A percentile compares a stretch with the other conserved stretches of the same genome.
Evolutionary conservation across 2,329 filamentous ascomycete genomes (phyloP).

Genomic region (Moelleriella libera): DNA sequence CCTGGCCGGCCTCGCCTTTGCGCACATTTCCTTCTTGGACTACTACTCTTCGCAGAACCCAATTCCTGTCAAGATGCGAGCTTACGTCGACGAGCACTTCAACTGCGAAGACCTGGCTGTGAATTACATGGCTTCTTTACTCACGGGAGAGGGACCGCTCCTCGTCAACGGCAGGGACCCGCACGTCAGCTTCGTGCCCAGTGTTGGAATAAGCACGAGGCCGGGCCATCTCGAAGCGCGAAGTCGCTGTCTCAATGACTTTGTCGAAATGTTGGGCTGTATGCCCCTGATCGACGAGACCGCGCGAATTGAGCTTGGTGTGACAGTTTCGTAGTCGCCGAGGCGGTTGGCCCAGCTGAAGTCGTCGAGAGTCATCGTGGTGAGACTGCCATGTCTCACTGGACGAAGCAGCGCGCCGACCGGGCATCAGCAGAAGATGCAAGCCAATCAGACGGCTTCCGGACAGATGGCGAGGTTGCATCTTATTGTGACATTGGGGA

Average conservation of each 20-base stretch:
- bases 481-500: too few species aligned
- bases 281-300: conserved; percentile 20
- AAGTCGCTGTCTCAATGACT: conserved; percentile 20
- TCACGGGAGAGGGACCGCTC: conserved; percentile 20
- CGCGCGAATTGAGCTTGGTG: conserved; percentile 18
- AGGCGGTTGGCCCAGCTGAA: too few species aligned
- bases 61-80: conserved; percentile 15
- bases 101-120: conserved; percentile 27
- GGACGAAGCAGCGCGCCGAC: too few species aligned
- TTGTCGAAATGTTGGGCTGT: conserved; percentile 17
- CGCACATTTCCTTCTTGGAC: conserved; percentile 22
- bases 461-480: too few species aligned
- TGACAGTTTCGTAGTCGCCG: conserved; percentile 10
- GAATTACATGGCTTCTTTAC: conserved; percentile 19
- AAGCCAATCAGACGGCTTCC: too few species aligned
- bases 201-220: conserved; percentile 18
- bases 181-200: conserved; percentile 18
- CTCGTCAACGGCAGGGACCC: conserved; percentile 17
- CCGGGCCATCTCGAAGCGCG: conserved; percentile 17
- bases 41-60: conserved; percentile 22
- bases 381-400: too few species aligned
- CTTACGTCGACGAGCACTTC: conserved; percentile 21
- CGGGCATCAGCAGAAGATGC: too few species aligned
- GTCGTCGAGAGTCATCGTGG: too few species aligned
- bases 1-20: conserved; percentile 22